Evolutionary conservation across 2,329 filamentous ascomycete genomes (phyloP).

Genomic region (Zarea fungicola): DNA sequence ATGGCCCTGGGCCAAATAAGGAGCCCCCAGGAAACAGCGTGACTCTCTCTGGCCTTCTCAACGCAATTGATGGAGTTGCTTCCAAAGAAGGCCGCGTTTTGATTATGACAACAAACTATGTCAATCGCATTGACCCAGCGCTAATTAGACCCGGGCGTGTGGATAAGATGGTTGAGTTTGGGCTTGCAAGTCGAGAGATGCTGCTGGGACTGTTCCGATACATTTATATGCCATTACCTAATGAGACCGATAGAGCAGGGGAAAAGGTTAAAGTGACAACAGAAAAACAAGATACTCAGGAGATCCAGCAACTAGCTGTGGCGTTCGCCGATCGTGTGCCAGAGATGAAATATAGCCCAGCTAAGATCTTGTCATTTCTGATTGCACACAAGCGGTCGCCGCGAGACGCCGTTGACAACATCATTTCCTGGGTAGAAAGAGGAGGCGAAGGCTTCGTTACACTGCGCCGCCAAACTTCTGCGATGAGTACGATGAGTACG

Average conservation of each 20-base stretch:
- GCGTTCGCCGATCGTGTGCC: background rate
- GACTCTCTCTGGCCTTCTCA: constrained; percentile 62
- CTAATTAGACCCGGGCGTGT: constrained; percentile 62
- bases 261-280: background rate
- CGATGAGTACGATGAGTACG: too few relatives aligned
- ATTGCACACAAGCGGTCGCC: constrained; percentile 1
- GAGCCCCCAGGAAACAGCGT: background rate
- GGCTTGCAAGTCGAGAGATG: constrained; percentile 10
- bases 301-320: background rate
- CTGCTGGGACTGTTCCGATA: constrained; percentile 6
- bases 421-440: background rate
- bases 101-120: constrained; percentile 68
- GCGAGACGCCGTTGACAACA: constrained; percentile 1
- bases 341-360: background rate
- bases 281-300: background rate
- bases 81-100: constrained; percentile 65
- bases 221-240: constrained; percentile 1
- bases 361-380: constrained; percentile 3
- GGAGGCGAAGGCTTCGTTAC: background rate
- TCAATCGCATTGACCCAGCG: constrained; percentile 58
- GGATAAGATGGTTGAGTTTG: constrained; percentile 35
- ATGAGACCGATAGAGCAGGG: background rate
- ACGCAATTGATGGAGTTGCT: constrained; percentile 65
- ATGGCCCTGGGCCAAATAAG: background rate
- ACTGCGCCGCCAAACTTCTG: too few relatives aligned